These are phyloP conservation scores for Sphenostylis stenocarpa DNA, from an alignment of 306 rosid species.

Conservation along the genomic window DNA sequence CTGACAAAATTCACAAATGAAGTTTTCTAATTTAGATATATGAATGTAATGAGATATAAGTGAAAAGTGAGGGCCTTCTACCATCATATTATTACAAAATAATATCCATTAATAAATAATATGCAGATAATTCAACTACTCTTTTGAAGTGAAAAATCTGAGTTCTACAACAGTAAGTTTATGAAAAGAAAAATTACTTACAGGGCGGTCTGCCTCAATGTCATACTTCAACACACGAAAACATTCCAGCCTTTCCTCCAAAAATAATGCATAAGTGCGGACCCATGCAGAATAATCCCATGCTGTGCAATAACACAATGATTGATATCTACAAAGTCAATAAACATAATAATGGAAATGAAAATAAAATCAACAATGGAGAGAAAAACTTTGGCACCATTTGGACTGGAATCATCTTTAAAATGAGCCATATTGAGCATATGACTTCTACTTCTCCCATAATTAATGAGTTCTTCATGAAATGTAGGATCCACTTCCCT, in stretches of 20 bases:
- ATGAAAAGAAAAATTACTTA: slow-evolving; percentile 44
- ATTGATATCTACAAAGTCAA: slow-evolving; percentile 27
- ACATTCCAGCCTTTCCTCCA: slow-evolving; percentile 99
- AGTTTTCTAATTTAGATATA: slow-evolving; percentile 1
- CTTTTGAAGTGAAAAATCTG: not conserved
- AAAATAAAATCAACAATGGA: not conserved
- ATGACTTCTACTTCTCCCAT: slow-evolving; percentile 96
- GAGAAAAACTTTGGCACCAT: slow-evolving; percentile 55
- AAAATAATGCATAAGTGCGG: slow-evolving; percentile 88
- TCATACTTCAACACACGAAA: slow-evolving; percentile 94
- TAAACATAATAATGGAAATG: not conserved
- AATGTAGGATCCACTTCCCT: slow-evolving; percentile 99
- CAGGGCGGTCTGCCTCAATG: slow-evolving; percentile 86
- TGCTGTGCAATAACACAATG: slow-evolving; percentile 54
- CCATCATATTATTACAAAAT: not conserved
- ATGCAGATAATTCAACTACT: slow-evolving; percentile 15
- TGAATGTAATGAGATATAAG: not conserved
- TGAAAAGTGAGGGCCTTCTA: not conserved
- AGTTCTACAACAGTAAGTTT: not conserved
- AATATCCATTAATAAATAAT: not conserved
- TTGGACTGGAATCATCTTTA: slow-evolving; percentile 97
- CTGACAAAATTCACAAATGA: slow-evolving; percentile 50
- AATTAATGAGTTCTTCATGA: slow-evolving; percentile 93
- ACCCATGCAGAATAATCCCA: slow-evolving; percentile 99
- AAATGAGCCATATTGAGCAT: slow-evolving; percentile 99